These are phyloP conservation scores for Gilbertella persicaria DNA, from an alignment of 371 early-diverging fungal species.

Conservation along the genomic window DNA sequence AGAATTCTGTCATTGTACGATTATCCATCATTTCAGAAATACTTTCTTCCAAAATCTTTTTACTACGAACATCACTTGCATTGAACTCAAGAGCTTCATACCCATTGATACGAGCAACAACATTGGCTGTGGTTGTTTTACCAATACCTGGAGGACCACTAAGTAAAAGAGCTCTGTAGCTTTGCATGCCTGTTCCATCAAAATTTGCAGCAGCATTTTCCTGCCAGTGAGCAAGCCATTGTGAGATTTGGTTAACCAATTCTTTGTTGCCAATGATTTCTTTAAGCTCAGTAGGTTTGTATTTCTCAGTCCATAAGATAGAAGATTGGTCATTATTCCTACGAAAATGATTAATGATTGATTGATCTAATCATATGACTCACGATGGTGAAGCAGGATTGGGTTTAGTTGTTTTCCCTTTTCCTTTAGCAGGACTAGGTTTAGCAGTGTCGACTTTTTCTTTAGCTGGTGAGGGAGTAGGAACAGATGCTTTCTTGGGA, in stretches of 20 bases:
- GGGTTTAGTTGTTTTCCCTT: conserved; percentile 3
- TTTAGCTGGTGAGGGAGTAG: conserved; percentile 1
- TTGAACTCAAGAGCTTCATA: conserved; percentile 97
- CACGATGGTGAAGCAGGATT: not conserved
- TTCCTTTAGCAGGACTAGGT: conserved; percentile 10
- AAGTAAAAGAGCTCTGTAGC: conserved; percentile 78
- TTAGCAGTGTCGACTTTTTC: no score
- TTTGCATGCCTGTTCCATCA: conserved; percentile 18
- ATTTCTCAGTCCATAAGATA: conserved; percentile 99
- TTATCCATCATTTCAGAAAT: conserved; percentile 58
- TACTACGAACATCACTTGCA: conserved; percentile 98
- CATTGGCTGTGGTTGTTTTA: conserved; percentile 96
- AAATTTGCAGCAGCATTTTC: conserved; percentile 24
- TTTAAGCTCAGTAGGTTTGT: conserved; percentile 78
- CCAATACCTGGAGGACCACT: conserved; percentile 99
- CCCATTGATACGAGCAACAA: conserved; percentile 81
- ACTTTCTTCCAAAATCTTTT: conserved; percentile 78
- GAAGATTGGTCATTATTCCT: no score
- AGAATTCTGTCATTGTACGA: conserved; percentile 75
- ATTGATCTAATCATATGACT: not conserved
- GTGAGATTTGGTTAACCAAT: conserved; percentile 56
- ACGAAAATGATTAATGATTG: not conserved
- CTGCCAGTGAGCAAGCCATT: conserved; percentile 25
- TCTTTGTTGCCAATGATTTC: conserved; percentile 96
- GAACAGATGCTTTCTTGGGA: conserved; percentile 17